phyloP scores from a whole-genome alignment of 2,329 filamentous ascomycete species.

The Colletotrichum sp. region DNA sequence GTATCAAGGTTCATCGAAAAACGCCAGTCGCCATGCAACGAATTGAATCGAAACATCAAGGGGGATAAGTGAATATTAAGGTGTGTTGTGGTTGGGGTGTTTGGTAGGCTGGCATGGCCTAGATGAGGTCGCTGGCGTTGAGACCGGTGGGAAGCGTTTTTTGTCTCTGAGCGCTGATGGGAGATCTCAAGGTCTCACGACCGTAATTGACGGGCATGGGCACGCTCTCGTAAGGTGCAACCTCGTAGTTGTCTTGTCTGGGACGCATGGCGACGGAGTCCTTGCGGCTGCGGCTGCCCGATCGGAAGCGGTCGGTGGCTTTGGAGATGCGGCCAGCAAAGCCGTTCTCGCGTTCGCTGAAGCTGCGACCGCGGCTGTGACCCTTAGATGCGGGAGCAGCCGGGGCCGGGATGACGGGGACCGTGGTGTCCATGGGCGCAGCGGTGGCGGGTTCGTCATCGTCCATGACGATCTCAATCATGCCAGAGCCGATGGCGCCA shows the following conservation, averaged over 20 bases:
- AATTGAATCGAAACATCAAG: constrained; percentile 21
- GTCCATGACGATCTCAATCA: constrained; percentile 72
- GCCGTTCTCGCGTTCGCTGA: constrained; percentile 50
- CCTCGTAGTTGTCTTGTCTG: constrained; percentile 37
- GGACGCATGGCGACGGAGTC: constrained; percentile 43
- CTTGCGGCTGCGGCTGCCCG: constrained; percentile 61
- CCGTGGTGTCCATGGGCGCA: constrained; percentile 45
- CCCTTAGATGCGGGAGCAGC: constrained; percentile 45
- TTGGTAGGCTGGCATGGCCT: not conserved
- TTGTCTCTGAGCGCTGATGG: constrained; percentile 26
- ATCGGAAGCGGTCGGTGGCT: constrained; percentile 65
- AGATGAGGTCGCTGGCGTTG: constrained; percentile 62
- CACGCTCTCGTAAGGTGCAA: constrained; percentile 48
- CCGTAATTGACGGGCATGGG: constrained; percentile 45
- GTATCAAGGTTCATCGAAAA: constrained; percentile 25
- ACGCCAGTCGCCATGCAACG: constrained; percentile 47
- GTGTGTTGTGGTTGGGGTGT: not conserved
- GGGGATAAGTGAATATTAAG: constrained; percentile 18
- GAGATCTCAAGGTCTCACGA: constrained; percentile 36
- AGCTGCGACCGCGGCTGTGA: constrained; percentile 64
- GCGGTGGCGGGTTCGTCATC: constrained; percentile 49
- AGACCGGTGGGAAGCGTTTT: constrained; percentile 55
- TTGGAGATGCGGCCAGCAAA: constrained; percentile 60
- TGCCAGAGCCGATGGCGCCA: constrained; percentile 54
- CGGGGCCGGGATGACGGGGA: constrained; percentile 51